Evolutionary conservation across 208 protist species (phyloP).

Genomic region (Tritrichomonas foetus): DNA sequence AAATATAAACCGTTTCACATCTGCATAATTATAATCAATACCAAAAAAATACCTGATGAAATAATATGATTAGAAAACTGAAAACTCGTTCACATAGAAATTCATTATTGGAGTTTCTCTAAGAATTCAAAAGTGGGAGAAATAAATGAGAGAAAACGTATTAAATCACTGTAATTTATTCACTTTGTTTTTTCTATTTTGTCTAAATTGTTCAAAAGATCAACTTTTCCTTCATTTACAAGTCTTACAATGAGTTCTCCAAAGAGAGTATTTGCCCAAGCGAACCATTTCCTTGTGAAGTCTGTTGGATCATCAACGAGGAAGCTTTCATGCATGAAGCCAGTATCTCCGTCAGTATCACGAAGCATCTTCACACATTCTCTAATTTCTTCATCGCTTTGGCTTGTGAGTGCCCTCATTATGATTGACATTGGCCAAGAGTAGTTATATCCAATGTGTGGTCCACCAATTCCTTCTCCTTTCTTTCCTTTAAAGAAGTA

Average conservation of each 20-base stretch:
- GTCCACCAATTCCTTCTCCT: slow-evolving; percentile 47
- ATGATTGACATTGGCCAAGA: slow-evolving; percentile 50
- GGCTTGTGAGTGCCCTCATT: slow-evolving; percentile 43
- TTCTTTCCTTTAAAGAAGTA: slow-evolving; percentile 48
- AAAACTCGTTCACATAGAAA: too few species aligned
- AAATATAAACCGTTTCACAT: too few species aligned
- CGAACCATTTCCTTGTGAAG: slow-evolving; percentile 50
- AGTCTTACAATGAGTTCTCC: slow-evolving; percentile 51
- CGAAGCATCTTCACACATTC: slow-evolving; percentile 44
- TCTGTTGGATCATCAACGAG: slow-evolving; percentile 31
- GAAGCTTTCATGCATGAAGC: slow-evolving; percentile 57
- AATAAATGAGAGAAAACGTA: too few species aligned
- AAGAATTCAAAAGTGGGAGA: too few species aligned
- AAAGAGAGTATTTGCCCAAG: slow-evolving; percentile 56
- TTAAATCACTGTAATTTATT: too few species aligned
- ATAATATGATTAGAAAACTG: too few species aligned
- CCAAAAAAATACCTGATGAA: too few species aligned
- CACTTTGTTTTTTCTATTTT: too few species aligned
- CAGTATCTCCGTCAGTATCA: slow-evolving; percentile 43
- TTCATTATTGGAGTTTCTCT: too few species aligned
- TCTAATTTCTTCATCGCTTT: slow-evolving; percentile 46
- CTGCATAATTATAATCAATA: too few species aligned
- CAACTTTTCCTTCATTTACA: background rate
- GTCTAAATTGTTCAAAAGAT: too few species aligned
- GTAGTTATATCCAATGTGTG: slow-evolving; percentile 31